These are phyloP conservation scores for Primulina tabacum DNA, from an alignment of 257 asterid species.

Conservation along the genomic window DNA sequence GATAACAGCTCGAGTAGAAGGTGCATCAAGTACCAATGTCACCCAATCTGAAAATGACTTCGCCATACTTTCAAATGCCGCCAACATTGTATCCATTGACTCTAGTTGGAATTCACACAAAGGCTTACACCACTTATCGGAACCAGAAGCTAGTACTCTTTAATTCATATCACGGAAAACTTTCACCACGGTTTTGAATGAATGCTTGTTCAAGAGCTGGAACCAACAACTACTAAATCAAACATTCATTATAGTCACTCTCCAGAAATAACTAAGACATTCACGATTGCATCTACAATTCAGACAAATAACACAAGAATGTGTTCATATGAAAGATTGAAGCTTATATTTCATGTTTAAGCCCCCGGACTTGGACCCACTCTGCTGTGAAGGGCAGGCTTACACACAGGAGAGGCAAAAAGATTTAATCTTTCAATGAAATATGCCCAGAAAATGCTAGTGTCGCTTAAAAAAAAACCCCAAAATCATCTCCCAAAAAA, in stretches of 20 bases:
- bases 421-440: neutral
- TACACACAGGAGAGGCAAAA: neutral
- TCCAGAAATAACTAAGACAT: constrained; percentile 8
- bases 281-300: neutral
- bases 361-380: neutral
- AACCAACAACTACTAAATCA: constrained; percentile 17
- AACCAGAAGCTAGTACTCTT: constrained; percentile 19
- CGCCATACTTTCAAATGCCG: constrained; percentile 41
- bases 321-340: neutral
- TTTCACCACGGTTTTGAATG: constrained; percentile 1
- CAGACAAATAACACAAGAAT: constrained; percentile 11
- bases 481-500: neutral
- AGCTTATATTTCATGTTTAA: neutral
- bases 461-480: neutral
- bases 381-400: neutral
- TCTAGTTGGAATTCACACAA: constrained; percentile 20
- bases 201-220: constrained; percentile 22
- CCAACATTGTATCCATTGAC: constrained; percentile 41
- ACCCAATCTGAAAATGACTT: constrained; percentile 75
- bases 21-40: constrained; percentile 53
- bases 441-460: neutral
- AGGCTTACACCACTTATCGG: constrained; percentile 18
- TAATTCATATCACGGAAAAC: constrained; percentile 20
- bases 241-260: neutral
- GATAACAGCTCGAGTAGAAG: constrained; percentile 78